A percentile compares a stretch with the other conserved stretches of the same genome.
phyloP scores from a whole-genome alignment of 306 rosid species.

The Carpinus viminea region DNA sequence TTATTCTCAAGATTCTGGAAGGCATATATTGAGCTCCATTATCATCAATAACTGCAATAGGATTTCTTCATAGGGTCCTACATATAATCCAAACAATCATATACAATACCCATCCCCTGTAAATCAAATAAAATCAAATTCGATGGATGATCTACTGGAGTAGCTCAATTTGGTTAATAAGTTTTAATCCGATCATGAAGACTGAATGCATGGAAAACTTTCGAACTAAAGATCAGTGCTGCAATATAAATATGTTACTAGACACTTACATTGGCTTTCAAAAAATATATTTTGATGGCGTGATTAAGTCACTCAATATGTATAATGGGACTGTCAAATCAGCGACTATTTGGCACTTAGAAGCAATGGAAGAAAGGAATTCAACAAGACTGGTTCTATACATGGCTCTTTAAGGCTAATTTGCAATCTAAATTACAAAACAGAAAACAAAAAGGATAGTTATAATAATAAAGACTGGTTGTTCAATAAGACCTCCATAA shows the following conservation, averaged over 20 bases:
- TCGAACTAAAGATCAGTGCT: not conserved
- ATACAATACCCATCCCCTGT: not conserved
- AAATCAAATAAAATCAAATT: not conserved
- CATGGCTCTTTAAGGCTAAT: not conserved
- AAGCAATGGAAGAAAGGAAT: not conserved
- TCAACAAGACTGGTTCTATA: not conserved
- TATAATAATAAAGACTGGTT: not conserved
- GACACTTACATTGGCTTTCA: too few species aligned
- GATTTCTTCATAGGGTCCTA: not conserved
- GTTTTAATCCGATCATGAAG: not conserved
- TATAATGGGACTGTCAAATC: too few species aligned
- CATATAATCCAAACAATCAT: not conserved
- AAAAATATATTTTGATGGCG: too few species aligned
- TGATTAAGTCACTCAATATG: too few species aligned
- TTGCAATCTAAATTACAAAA: not conserved
- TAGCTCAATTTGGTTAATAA: not conserved
- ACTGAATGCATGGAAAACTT: not conserved
- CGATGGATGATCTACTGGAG: not conserved
- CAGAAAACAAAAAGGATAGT: not conserved
- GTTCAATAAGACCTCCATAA: not conserved
- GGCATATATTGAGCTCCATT: not conserved
- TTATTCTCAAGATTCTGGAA: not conserved
- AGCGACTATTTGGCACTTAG: not conserved
- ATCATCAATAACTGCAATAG: not conserved
- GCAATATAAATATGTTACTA: too few species aligned